Evolutionary conservation across 1,139 yeast species (phyloP), one percentile per base, ranked within the genome.

Genomic region (Wickerhamiella pararugosa): DNA sequence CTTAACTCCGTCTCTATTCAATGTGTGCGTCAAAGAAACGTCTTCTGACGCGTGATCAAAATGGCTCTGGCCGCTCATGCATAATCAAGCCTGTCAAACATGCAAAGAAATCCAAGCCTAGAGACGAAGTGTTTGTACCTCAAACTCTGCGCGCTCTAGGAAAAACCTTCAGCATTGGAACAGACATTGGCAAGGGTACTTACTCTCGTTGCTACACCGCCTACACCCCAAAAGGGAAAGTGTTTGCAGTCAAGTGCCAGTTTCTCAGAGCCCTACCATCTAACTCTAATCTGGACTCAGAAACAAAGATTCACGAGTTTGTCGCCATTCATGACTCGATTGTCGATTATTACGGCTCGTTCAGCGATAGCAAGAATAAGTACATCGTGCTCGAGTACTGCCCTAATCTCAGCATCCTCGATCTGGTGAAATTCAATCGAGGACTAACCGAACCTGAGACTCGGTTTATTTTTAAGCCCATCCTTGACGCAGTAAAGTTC

Each of bases 401-500:
- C 31, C 21, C 25, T 2, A 7, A 15, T 6, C 37, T 36, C n/a
- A 37, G 32, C 9, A 31, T 40, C 7, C 6, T 28, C 28, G 10
- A 29, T 25, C 31, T 34, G 11, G 29, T 36, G 25, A 26, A 32
- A 10, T 5, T 6, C 26, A 29, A 29, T 5, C 32, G 36, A 5
- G 32, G 35, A 5, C 5, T 40, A 4, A 27, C 25, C n/a, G n/a
- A 8, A 4, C 28, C 6, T 5, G 25, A 25, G 25, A 34, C 43
- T 6, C 29, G 32, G 10, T 25, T 11, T 8, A 32, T 40, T 15
- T 32, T 36, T 32, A 25, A 9, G 7, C 30, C 15, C 1, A 6
- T 40, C 25, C 6, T 29, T 10, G 15, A 34, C 4, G 43, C 30
- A 5, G 21, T 84, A 49, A 79, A 78, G 59, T 87, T 84, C 58